Conservation (phyloP, 441 rosid genomes). For the Eruca vesicaria region DNA sequence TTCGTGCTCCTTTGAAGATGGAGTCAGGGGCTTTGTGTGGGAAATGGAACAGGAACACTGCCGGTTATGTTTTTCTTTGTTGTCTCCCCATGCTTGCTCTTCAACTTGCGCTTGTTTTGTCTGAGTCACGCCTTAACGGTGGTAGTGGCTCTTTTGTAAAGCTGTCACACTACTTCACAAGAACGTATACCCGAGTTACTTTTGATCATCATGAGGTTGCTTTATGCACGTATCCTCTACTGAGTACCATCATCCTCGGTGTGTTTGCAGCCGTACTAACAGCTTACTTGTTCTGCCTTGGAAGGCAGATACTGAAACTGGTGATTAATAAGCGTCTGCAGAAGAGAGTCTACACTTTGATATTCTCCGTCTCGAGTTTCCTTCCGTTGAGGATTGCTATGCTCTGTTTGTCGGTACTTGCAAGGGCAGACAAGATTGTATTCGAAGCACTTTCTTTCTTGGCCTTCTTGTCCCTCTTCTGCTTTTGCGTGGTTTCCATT, state of each 20-base stretch:
- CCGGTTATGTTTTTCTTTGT: constrained; percentile 56
- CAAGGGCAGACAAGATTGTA: constrained; percentile 59
- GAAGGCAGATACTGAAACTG: constrained; percentile 78
- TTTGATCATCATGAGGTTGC: constrained; percentile 43
- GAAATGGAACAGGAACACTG: constrained; percentile 82
- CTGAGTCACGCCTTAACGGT: constrained; percentile 63
- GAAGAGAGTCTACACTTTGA: constrained; percentile 80
- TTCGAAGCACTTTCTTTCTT: constrained; percentile 81
- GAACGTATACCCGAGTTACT: constrained; percentile 39
- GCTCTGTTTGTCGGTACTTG: constrained; percentile 79
- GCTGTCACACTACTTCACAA: constrained; percentile 71
- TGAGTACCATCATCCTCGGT: constrained; percentile 82
- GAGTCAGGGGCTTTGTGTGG: constrained; percentile 65
- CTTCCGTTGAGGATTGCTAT: constrained; percentile 84
- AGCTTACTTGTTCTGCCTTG: constrained; percentile 82
- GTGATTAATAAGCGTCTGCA: constrained; percentile 91
- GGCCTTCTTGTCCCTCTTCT: constrained; percentile 76
- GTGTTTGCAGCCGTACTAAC: constrained; percentile 67
- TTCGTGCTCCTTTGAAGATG: constrained; percentile 91
- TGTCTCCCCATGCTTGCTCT: constrained; percentile 81
- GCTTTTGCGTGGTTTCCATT: constrained; percentile 75
- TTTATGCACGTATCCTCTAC: constrained; percentile 87
- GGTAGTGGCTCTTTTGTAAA: constrained; percentile 43
- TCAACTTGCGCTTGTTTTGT: constrained; percentile 70
- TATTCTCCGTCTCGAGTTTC: constrained; percentile 82